Percentiles rank a stretch among this genome's conserved stretches.
Conservation (phyloP, 441 rosid species). For the Gossypium schwendimanii region DNA sequence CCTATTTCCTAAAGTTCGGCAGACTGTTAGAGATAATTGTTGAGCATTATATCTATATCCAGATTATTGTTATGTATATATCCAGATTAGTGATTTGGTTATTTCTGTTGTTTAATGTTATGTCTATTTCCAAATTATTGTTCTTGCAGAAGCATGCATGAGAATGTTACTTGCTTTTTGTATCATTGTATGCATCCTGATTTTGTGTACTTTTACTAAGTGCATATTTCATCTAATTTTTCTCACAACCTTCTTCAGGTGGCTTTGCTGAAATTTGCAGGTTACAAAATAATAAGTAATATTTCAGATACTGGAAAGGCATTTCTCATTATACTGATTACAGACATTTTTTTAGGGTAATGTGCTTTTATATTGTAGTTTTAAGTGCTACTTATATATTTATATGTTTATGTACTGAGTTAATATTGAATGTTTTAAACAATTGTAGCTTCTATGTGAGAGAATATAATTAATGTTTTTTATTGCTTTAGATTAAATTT, state of each 20-base stretch:
- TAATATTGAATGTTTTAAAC: neutral
- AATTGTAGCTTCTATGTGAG: neutral
- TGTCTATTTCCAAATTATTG: neutral
- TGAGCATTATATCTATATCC: neutral
- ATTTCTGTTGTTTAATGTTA: neutral
- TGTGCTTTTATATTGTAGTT: conserved; percentile 9
- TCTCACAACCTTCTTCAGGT: conserved; percentile 49
- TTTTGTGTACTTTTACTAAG: neutral
- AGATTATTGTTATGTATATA: neutral
- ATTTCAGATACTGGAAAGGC: conserved; percentile 90
- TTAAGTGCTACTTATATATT: neutral
- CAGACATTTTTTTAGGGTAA: conserved; percentile 91
- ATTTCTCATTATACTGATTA: conserved; percentile 62
- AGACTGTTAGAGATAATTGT: neutral
- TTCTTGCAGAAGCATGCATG: neutral
- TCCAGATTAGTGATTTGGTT: neutral
- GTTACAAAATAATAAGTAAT: conserved; percentile 74
- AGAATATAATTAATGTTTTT: neutral
- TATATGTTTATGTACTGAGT: neutral
- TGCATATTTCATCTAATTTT: conserved; percentile 1
- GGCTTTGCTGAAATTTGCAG: conserved; percentile 89
- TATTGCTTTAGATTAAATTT: neutral
- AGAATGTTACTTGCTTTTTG: neutral
- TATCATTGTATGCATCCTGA: neutral
- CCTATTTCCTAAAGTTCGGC: neutral